Evolutionary conservation across 331 rosid genomes (phyloP).

Genomic region (Malus hybrid): DNA sequence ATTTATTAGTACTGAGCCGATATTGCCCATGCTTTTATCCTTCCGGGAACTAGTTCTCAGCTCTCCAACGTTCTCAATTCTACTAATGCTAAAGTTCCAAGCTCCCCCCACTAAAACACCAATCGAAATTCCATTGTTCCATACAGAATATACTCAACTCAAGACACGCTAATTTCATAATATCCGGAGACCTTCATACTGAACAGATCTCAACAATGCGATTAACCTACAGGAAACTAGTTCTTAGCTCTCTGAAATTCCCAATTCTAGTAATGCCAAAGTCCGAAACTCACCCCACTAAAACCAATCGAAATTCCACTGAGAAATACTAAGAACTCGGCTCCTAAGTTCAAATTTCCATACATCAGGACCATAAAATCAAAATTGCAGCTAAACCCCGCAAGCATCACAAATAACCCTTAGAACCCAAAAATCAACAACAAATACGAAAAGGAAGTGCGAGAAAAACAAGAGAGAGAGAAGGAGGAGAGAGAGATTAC

Average conservation of each 20-base stretch:
- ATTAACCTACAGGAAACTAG: background rate
- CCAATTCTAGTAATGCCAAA: background rate
- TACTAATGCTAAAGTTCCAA: background rate
- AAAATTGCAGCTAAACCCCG: background rate
- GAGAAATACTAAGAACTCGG: background rate
- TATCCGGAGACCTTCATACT: background rate
- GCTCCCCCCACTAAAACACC: background rate
- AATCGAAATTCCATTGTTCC: background rate
- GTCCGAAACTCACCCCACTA: background rate
- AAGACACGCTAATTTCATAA: background rate
- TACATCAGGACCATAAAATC: background rate
- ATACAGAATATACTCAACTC: background rate
- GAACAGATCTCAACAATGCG: background rate
- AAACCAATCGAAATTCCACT: background rate
- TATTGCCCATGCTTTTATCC: too few species aligned
- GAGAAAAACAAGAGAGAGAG: background rate
- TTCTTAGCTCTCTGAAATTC: background rate
- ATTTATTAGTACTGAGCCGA: background rate
- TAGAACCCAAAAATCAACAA: background rate
- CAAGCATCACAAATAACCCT: background rate
- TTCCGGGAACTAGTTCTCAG: too few species aligned
- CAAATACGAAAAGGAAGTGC: background rate
- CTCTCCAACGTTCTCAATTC: background rate
- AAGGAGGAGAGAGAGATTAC: slow-evolving; percentile 20
- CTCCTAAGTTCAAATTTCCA: background rate